Conservation (phyloP, 1,284 basidiomycete species). For the Heterobasidion occidentale region DNA sequence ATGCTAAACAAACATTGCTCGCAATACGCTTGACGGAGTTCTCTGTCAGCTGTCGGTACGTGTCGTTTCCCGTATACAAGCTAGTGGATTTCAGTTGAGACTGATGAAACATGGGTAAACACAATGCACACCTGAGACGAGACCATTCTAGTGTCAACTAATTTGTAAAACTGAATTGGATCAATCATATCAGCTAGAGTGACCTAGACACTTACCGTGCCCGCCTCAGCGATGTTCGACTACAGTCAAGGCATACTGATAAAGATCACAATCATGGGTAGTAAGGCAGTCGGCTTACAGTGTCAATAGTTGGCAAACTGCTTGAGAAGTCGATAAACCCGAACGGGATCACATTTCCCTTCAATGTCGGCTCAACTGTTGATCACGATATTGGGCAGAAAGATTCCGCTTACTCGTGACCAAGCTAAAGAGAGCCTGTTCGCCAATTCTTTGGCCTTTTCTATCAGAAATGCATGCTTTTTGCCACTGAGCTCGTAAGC, state of each 20-base stretch:
- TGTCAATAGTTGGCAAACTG: conserved; percentile 31
- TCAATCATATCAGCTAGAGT: not conserved
- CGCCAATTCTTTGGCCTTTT: conserved; percentile 62
- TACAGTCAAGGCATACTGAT: conserved; percentile 16
- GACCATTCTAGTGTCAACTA: conserved; percentile 40
- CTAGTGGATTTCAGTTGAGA: conserved; percentile 17
- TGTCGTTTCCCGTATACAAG: conserved; percentile 49
- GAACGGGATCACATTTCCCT: conserved; percentile 48
- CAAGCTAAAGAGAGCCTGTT: conserved; percentile 63
- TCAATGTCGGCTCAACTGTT: not conserved
- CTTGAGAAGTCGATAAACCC: conserved; percentile 43
- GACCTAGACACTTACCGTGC: conserved; percentile 39
- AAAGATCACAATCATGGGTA: not conserved
- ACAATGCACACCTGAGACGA: conserved; percentile 24
- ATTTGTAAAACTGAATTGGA: not conserved
- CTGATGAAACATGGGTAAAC: not conserved
- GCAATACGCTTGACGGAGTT: conserved; percentile 4
- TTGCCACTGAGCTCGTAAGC: conserved; percentile 78
- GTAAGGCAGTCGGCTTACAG: conserved; percentile 25
- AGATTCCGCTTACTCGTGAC: conserved; percentile 29
- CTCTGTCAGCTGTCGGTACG: conserved; percentile 32
- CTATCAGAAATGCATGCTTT: conserved; percentile 41
- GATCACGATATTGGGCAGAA: not conserved
- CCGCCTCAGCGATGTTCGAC: conserved; percentile 63
- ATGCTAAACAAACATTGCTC: not conserved